Base-by-base conservation (phyloP, 1,139 yeast genomes). In the Wickerhamiella infanticola region DNA sequence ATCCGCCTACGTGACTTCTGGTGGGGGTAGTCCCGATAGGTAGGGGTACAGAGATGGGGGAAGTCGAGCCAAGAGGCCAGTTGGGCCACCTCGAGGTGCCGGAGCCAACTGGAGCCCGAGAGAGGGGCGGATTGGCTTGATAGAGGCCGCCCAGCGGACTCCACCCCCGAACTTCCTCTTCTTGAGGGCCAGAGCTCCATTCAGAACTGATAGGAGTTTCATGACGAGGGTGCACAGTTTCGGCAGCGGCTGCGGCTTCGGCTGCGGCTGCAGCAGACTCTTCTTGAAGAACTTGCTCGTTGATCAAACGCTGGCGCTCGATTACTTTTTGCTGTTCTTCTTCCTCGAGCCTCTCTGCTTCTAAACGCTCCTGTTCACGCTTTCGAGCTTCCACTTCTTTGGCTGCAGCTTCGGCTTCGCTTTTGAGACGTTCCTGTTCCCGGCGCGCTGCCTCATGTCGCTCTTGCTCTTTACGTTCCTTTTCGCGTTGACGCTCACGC, bases 381-480 rank as follows among this genome's bases (percentile, higher is more conserved):
- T 44, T 47, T 46, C 18, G 45, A 45, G 37, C 42, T 43, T 36
- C 47, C 41, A 35, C 24, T 45, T n/a, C 44, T 46, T 35, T 42
- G 41, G 31, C 45, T 42, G 36, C 26, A 26, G 45, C 47, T 44
- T 11, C 45, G 45, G 33, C 40, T 41, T 31, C 45, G 40, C 40
- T 51, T 44, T 47, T 53, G 58, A 59, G 55, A 43, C 52, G 52
- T 46, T 50, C 49, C 41, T 40, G 51, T 45, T 48, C 53, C 59
- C 60, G 56, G 45, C 52, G 57, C 58, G 56, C 54, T 49, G 56
- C 46, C 50, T 40, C 45, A 50, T 51, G 46, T 50, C 53, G 45
- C 53, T 58, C 57, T 42, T 58, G 59, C 56, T 61, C 62, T 57
- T 63, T 61, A 53, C 61, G 58, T 55, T 66, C 68, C 58, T 67